A percentile compares a stretch with the other conserved stretches of the same genome.
Conservation (phyloP, 2,329 filamentous ascomycete genomes). For the Talaromyces sp. region DNA sequence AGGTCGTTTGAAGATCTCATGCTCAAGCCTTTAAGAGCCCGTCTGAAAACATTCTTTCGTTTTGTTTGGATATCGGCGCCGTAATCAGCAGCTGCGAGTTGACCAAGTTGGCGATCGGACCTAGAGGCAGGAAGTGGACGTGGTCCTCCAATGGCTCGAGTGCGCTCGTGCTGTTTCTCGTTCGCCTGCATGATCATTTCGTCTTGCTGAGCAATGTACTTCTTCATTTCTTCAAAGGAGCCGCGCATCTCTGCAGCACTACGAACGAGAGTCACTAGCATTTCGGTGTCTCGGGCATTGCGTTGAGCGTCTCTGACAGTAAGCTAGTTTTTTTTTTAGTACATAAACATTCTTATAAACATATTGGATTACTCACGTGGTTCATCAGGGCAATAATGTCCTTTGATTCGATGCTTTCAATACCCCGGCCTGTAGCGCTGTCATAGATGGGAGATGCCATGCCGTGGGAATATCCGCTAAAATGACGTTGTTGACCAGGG, state of each 20-base stretch:
- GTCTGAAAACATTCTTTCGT: constrained; percentile 88
- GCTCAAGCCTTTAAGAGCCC: constrained; percentile 86
- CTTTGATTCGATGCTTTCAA: constrained; percentile 89
- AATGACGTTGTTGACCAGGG: constrained; percentile 54
- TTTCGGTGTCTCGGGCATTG: constrained; percentile 93
- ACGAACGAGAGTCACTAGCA: constrained; percentile 86
- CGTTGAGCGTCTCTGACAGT: constrained; percentile 95
- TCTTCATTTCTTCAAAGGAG: constrained; percentile 92
- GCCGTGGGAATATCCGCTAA: constrained; percentile 87
- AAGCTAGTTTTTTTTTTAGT: constrained; percentile 49
- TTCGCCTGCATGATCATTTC: constrained; percentile 80
- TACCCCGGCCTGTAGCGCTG: constrained; percentile 75
- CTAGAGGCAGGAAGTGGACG: constrained; percentile 71
- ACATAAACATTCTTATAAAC: not conserved
- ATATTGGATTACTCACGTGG: constrained; percentile 55
- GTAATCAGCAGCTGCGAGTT: constrained; percentile 44
- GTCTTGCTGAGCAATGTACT: constrained; percentile 83
- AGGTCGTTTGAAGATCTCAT: constrained; percentile 84
- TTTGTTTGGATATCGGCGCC: constrained; percentile 62
- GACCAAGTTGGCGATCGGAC: constrained; percentile 47
- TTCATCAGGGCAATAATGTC: constrained; percentile 98
- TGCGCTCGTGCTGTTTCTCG: constrained; percentile 81
- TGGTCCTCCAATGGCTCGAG: constrained; percentile 78
- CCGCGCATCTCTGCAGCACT: constrained; percentile 96
- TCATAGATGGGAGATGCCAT: constrained; percentile 89